These are phyloP conservation scores for Thozetella sp. DNA, from an alignment of 495 filamentous ascomycete genomes.

Conservation along the genomic window DNA sequence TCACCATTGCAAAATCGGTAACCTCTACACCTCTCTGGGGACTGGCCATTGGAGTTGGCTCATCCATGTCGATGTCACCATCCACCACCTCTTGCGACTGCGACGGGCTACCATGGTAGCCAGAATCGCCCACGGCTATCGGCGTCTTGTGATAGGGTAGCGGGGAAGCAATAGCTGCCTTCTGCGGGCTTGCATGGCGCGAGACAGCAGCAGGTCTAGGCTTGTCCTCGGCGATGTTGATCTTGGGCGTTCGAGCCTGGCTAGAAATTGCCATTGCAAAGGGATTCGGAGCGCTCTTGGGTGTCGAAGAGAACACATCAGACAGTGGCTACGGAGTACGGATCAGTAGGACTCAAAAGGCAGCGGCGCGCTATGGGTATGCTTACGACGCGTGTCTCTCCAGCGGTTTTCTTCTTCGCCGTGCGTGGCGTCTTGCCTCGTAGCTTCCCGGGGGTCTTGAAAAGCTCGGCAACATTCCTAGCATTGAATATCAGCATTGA, in stretches of 20 bases:
- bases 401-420: constrained; percentile 64
- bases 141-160: constrained; percentile 15
- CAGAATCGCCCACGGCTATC: constrained; percentile 62
- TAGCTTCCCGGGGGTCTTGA: constrained; percentile 95
- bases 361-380: not conserved
- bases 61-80: constrained; percentile 24
- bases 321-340: constrained; percentile 69
- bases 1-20: constrained; percentile 14
- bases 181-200: constrained; percentile 25
- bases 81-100: constrained; percentile 43
- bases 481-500: not conserved
- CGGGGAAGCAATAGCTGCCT: constrained; percentile 11
- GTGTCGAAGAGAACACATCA: constrained; percentile 70
- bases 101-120: constrained; percentile 74
- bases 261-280: constrained; percentile 34
- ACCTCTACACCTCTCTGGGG: constrained; percentile 12
- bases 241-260: constrained; percentile 34
- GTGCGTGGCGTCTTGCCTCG: constrained; percentile 93
- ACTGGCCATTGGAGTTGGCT: constrained; percentile 9
- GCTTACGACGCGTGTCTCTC: constrained; percentile 71
- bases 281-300: constrained; percentile 43
- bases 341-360: constrained; percentile 13
- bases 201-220: constrained; percentile 18
- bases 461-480: constrained; percentile 86
- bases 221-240: constrained; percentile 35